These are phyloP conservation scores for Candida smagusa DNA, from an alignment of 1,139 yeast species.

Conservation along the genomic window DNA sequence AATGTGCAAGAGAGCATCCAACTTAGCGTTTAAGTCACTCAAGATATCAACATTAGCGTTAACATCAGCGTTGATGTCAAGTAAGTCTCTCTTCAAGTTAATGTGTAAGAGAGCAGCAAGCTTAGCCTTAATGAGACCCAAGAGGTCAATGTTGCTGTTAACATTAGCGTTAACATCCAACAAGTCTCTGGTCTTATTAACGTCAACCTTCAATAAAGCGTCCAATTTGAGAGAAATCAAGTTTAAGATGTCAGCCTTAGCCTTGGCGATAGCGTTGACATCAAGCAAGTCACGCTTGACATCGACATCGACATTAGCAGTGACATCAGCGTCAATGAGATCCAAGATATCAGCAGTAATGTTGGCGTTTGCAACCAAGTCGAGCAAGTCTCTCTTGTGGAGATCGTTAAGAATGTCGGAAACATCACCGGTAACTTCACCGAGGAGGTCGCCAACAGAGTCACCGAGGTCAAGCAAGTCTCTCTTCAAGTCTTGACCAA, in stretches of 20 bases:
- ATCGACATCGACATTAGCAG: constrained; percentile 1
- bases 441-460: too few relatives aligned
- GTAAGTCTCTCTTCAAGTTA: constrained; percentile 14
- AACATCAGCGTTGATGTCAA: constrained; percentile 13
- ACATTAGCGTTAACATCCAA: constrained; percentile 9
- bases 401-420: neutral
- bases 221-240: neutral
- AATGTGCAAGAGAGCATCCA: neutral
- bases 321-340: neutral
- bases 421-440: neutral
- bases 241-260: constrained; percentile 3
- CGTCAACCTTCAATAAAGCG: constrained; percentile 1
- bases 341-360: constrained; percentile 3
- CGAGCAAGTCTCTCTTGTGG: constrained; percentile 6
- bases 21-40: constrained; percentile 4
- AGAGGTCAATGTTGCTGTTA: constrained; percentile 7
- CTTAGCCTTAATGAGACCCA: constrained; percentile 6
- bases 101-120: constrained; percentile 1
- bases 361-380: constrained; percentile 1
- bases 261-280: constrained; percentile 1
- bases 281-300: constrained; percentile 7
- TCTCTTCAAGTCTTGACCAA: too few relatives aligned
- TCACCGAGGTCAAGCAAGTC: too few relatives aligned
- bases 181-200: neutral
- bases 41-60: constrained; percentile 10